A percentile compares a stretch with the other conserved stretches of the same genome.
Conservation (phyloP, 2,329 filamentous ascomycete genomes). For the Cladophialophora yegresii region DNA sequence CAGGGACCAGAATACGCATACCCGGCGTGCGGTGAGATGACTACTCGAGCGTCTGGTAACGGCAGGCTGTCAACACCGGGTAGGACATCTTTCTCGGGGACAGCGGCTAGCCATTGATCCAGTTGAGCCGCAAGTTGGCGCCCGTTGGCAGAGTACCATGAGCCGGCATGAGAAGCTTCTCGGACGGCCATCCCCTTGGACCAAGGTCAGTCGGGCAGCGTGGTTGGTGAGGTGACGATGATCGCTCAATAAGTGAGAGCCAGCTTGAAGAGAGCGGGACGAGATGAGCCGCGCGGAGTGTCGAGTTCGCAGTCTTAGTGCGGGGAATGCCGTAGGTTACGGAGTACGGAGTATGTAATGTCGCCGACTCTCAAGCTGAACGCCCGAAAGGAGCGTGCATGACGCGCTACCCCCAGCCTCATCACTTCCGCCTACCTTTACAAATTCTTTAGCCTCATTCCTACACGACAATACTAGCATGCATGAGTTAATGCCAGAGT, state of each 20-base stretch:
- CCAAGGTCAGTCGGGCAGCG: not conserved
- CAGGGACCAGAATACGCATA: constrained; percentile 89
- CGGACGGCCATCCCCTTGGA: constrained; percentile 46
- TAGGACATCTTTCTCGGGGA: constrained; percentile 61
- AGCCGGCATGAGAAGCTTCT: constrained; percentile 74
- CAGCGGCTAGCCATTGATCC: constrained; percentile 70
- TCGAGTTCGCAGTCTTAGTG: not conserved
- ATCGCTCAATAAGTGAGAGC: not conserved
- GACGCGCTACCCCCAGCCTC: too few species aligned
- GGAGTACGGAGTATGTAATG: not conserved
- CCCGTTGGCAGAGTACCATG: constrained; percentile 75
- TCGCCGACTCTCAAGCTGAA: too few species aligned
- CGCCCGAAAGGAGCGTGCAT: too few species aligned
- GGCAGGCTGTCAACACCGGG: constrained; percentile 67
- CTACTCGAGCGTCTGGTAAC: constrained; percentile 71
- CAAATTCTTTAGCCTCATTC: too few species aligned
- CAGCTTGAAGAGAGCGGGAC: not conserved
- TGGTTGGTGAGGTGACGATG: constrained; percentile 3
- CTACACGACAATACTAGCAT: not conserved
- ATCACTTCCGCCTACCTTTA: not conserved
- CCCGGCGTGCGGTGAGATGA: constrained; percentile 94
- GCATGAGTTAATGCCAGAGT: not conserved
- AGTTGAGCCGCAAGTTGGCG: constrained; percentile 67
- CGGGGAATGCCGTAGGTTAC: too few species aligned
- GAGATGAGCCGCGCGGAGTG: not conserved